Percentiles rank a stretch among this genome's conserved stretches.
phyloP scores from a whole-genome alignment of 495 filamentous ascomycete genomes.

The Emericellopsis terricola region DNA sequence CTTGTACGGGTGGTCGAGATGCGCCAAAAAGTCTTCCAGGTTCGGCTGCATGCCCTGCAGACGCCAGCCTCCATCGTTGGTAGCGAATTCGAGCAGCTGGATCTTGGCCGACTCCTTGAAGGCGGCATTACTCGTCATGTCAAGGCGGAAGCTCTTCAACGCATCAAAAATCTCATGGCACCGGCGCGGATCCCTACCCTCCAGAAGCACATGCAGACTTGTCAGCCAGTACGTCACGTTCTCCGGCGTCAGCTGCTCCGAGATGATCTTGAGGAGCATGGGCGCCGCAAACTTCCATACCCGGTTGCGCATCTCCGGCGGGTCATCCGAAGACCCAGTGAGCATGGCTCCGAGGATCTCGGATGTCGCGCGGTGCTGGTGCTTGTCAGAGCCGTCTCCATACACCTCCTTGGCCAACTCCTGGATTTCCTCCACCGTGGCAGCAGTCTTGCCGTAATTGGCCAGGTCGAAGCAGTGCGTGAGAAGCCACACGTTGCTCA shows the following conservation, averaged over 20 bases:
- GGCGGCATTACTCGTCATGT: constrained; percentile 88
- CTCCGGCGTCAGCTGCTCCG: constrained; percentile 82
- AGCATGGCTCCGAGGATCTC: constrained; percentile 85
- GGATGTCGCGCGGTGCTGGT: constrained; percentile 89
- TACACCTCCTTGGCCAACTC: constrained; percentile 56
- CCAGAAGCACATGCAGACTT: constrained; percentile 71
- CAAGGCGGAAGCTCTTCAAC: constrained; percentile 70
- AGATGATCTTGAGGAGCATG: constrained; percentile 68
- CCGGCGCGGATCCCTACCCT: constrained; percentile 65
- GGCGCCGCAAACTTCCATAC: constrained; percentile 87
- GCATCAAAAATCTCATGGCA: constrained; percentile 73
- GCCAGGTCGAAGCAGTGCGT: constrained; percentile 80
- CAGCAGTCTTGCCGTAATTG: constrained; percentile 49
- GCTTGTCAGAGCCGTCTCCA: constrained; percentile 89
- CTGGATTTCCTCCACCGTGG: constrained; percentile 76
- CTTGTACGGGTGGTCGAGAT: constrained; percentile 97
- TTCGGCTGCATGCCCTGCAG: constrained; percentile 85
- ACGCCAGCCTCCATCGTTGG: constrained; percentile 86
- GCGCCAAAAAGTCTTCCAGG: constrained; percentile 68
- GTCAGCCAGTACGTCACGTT: constrained; percentile 90
- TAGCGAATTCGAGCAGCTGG: constrained; percentile 72
- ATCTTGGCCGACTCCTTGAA: constrained; percentile 99
- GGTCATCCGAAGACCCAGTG: constrained; percentile 51
- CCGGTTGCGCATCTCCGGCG: constrained; percentile 44
- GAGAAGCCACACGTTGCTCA: constrained; percentile 68